Base-by-base conservation (phyloP, 202 grass and related monocot species). In the Miscanthus sacchariflorus region DNA sequence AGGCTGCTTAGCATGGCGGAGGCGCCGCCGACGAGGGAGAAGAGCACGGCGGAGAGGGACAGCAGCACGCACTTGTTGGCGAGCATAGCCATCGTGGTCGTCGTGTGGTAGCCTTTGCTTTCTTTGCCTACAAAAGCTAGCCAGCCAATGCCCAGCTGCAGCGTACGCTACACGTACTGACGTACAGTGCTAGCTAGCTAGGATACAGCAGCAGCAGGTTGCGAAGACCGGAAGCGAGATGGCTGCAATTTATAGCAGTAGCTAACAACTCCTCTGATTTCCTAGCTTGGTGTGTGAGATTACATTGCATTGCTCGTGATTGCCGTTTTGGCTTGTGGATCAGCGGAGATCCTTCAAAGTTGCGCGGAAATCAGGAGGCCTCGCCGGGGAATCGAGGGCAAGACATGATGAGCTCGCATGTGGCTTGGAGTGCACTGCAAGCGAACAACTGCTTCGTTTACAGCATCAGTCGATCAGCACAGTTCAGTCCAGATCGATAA, bases 351-450 rank as follows among this genome's bases (percentile, higher is more conserved):
- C 5, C 43, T 43, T 63, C 70, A 85, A 85, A 81, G 39, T 88
- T 76, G 89, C 25, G 89, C 70, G 72, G 89, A 27, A 85, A 77
- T 81, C 87, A 69, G 40, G 81, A 91, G 80, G 70, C 69, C 46
- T 80, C 85, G 70, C 30, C 59, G 70, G 81, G 85, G 76, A 87
- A 59, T 33, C 4, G 81, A 76, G 77, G 70, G 35, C 56, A 18
- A 45, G 17, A 45, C 77, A 69, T 75, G 61, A 71, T 48, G 81
- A 46, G 24, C 68, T 87, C 61, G 35, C 82, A 70, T 80, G 81
- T 84, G 89, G 21, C 48, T 1, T 64, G 81, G 85, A 91, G 89
- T 88, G 63, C 36, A 12, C 44, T 13, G 85, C 81, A 87, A 87
- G 89, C 85, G 80, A 84, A 6, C 2, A 21, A 21, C 11, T 28